Evolutionary conservation across 805 yeast species (phyloP), one percentile per base, ranked within the genome.

Genomic region (Spathaspora gorwiae): DNA sequence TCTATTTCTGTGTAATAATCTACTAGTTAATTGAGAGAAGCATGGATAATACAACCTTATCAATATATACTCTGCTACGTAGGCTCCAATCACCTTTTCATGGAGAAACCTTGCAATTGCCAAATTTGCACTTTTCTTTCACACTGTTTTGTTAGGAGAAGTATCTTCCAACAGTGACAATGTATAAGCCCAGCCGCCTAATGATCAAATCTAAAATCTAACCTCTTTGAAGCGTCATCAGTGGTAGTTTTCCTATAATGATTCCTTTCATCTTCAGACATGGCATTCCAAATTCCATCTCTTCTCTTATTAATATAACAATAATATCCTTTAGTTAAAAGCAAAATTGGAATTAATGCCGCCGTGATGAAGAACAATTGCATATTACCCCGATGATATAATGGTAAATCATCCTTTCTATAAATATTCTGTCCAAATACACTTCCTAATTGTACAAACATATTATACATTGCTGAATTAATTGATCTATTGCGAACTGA

Each of bases 391-490:
- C 74, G 61, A 35, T 70, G 70, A 55, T 85, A 85, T 31, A 71
- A 55, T 1, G 90, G 90, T 35, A 64, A 65, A 55, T 84, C 90
- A 37, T 71, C 74, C 1, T 59, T 57, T 39, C 82, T 61, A 60
- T 84, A 84, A 5, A 84, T 71, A 53, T 83, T 77, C 7, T 81
- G 66, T 2, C 80, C 65, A 9, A 76, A 64, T 40, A 84, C 79
- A 14, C 68, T 60, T 1, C 81, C 84, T 0, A 79, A 66, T 56
- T 84, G 90, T 0, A 78, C 79, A 57, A 72, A 75, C 71, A 83
- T 81, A 54, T 83, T 84, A 56, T 78, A 82, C 40, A 84, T 46
- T 0, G 89, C 81, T 0, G 87, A 79, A 11, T 84, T 73, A 6
- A 84, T 80, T 0, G 89, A 78, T 52, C 90, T 66, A 2, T 79